phyloP scores from a whole-genome alignment of 352 stramenopile genomes.

The Phytophthora sp. region DNA sequence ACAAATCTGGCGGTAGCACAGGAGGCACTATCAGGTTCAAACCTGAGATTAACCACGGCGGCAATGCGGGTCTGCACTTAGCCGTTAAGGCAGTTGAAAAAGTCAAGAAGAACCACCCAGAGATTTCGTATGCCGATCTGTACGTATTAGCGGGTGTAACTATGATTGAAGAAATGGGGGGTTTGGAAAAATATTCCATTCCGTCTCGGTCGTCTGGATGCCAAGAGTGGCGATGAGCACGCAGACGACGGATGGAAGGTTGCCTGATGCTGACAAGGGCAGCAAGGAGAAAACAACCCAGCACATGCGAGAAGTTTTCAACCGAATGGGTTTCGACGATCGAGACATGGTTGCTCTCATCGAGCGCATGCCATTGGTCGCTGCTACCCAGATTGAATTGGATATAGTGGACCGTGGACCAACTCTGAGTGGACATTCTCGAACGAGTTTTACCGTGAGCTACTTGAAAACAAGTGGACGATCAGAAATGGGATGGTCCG shows the following conservation, averaged over 20 bases:
- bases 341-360: conserved; percentile 97
- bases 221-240: conserved; percentile 81
- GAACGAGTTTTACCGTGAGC: conserved; percentile 96
- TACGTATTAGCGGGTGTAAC: conserved; percentile 95
- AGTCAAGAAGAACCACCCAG: conserved; percentile 95
- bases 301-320: conserved; percentile 97
- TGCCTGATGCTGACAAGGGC: conserved; percentile 97
- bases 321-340: conserved; percentile 97
- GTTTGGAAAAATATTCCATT: conserved; percentile 94
- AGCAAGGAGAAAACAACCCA: conserved; percentile 87
- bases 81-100: conserved; percentile 92
- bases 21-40: conserved; percentile 93
- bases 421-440: conserved; percentile 95
- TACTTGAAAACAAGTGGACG: conserved; percentile 96
- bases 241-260: conserved; percentile 92
- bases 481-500: conserved; percentile 93
- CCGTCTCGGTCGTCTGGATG: conserved; percentile 93
- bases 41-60: conserved; percentile 94
- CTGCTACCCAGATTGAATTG: conserved; percentile 94
- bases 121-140: conserved; percentile 97
- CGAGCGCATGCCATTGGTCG: conserved; percentile 96
- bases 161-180: conserved; percentile 97
- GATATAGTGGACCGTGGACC: conserved; percentile 95
- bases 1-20: conserved; percentile 89
- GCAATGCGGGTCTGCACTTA: conserved; percentile 92